phyloP scores from a whole-genome alignment of 176 grass and related monocot species.

The Cenchrus americanus region DNA sequence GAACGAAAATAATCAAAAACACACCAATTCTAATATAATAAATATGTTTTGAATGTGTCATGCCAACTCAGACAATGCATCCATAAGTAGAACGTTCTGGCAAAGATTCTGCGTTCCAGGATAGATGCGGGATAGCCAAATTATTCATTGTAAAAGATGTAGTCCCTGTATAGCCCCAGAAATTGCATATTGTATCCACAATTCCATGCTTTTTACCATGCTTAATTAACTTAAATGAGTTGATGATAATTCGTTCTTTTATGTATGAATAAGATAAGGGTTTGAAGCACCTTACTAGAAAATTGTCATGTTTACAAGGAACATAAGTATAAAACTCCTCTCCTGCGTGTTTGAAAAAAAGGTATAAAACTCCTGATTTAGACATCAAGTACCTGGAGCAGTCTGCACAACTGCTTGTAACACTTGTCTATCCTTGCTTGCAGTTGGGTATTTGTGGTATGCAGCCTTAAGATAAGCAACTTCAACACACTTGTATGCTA shows the following conservation, averaged over 20 bases:
- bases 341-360: not conserved
- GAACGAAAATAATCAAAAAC: not conserved
- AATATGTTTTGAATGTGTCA: constrained; percentile 4
- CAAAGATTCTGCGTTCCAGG: not conserved
- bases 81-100: not conserved
- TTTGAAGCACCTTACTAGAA: constrained; percentile 3
- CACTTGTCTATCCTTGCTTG: constrained; percentile 82
- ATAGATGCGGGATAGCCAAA: not conserved
- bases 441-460: constrained; percentile 79
- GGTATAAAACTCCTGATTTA: constrained; percentile 26
- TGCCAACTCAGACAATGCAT: constrained; percentile 9
- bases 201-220: constrained; percentile 8
- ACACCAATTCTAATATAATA: not conserved
- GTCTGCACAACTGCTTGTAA: constrained; percentile 78
- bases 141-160: not conserved
- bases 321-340: constrained; percentile 29
- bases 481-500: constrained; percentile 99
- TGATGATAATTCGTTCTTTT: not conserved
- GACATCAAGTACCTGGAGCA: constrained; percentile 68
- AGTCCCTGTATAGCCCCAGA: not conserved
- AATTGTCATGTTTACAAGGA: constrained; percentile 1
- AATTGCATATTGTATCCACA: constrained; percentile 1
- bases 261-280: not conserved
- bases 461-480: constrained; percentile 95
- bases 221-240: not conserved